Base-by-base conservation (phyloP, 2,329 filamentous ascomycete genomes). In the Hypomyces perniciosus region DNA sequence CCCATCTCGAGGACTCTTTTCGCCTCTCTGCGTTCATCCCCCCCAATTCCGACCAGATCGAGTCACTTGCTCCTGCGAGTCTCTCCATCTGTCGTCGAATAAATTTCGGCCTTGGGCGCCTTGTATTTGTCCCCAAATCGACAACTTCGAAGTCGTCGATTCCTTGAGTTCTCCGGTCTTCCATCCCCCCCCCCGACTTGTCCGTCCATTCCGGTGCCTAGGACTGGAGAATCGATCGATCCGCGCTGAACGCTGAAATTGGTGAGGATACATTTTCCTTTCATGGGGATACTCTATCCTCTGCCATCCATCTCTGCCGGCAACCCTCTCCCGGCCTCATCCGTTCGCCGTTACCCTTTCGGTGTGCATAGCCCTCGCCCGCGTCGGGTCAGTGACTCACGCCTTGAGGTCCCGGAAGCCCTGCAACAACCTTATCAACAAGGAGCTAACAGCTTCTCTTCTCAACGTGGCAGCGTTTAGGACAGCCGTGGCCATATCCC, bases 401-500 rank as follows among this genome's bases (percentile, higher is more conserved):
- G 46, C 52, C 28, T 34, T 27, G 9, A 42, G 37, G 34, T 53
- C 44, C 28, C 26, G 29, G 38, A 48, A 51, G 54, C 54, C 52
- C 46, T 52, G 31, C 20, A 41, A 33, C 33, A 51, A 46, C 51
- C 37, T 20, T 27, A 39, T 50, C 44, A 54, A 58, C 54, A 56
- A 57, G 57, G 58, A 56, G 58, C 62, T 65, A 64, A 65, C 60
- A 56, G 55, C 50, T 61, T 56, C 20, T 20, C 20, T 62, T 51
- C 26, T 37, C 57, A 50, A 59, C 57, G 54, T 56, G 42, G 41
- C 55, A 55, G 61, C 56, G 62, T 63, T 62, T 57, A 64, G 62
- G 65, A 67, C 63, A 62, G 59, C 56, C 58, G 60, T 61, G 58
- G 57, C 56, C 54, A 60, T 61, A 60, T 57, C 57, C 59, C 56